Evolutionary conservation across 306 rosid genomes (phyloP), one percentile per base, ranked within the genome.

Genomic region (Vigna radiata): DNA sequence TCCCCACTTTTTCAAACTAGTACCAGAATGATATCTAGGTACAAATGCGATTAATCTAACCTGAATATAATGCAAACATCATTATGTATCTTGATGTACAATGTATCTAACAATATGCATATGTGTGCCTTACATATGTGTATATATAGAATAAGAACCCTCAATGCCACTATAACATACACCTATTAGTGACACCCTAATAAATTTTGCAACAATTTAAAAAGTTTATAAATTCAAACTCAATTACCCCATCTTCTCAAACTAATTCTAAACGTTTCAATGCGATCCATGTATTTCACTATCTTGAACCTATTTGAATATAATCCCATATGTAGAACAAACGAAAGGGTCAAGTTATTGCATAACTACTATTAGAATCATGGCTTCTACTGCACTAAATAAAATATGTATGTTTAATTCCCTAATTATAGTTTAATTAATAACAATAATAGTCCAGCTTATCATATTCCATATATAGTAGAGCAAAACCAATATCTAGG

Each of bases 171-270:
- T n/a, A n/a, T n/a, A n/a, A n/a, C n/a, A n/a, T n/a, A n/a, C n/a
- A n/a, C n/a, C n/a, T n/a, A n/a, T n/a, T n/a, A n/a, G n/a, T n/a
- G n/a, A n/a, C n/a, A n/a, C n/a, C n/a, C n/a, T n/a, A n/a, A n/a
- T n/a, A n/a, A n/a, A n/a, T n/a, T n/a, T n/a, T n/a, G n/a, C n/a
- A n/a, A n/a, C n/a, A n/a, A n/a, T n/a, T 23, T 23, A 23, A 2
- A 27, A 27, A 27, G 3, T 27, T 27, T 27, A 27, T 27, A 27
- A 27, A 27, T 27, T 27, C 4, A 27, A 27, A 91, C 90, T 94
- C 94, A 91, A 0, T 83, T 83, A 44, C 90, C 92, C 94, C 94
- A 91, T 39, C 92, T 89, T 25, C 84, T 86, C 44, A 91, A 77
- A 50, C 77, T 94, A 37, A 16, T 69, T 58, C 29, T 75, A 78